Evolutionary conservation across 2,329 filamentous ascomycete genomes (phyloP), one percentile per base, ranked within the genome.

Genomic region (Aphanoascus verrucosus): DNA sequence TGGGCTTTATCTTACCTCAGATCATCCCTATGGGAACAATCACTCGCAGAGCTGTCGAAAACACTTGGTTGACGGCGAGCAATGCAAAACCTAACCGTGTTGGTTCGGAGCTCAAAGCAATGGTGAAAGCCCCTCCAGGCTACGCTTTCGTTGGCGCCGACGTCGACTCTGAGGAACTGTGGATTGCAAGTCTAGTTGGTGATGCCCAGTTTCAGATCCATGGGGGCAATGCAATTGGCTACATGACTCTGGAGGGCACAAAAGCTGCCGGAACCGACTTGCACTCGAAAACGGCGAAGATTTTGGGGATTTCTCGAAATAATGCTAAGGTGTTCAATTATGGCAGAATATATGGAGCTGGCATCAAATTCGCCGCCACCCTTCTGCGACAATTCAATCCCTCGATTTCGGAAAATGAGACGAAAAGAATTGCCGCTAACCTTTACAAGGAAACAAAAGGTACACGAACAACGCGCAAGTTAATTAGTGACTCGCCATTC

Each of bases 271-370:
- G 91, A 3, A 98, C 91, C 0, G 91, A 98, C 68, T 72, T 97
- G 53, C 91, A 98, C 69, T 96, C 90, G 5, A 86, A 91, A 32
- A 98, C 93, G 28, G 94, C 93, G 1, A 78, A 79, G 5, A 98
- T 98, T 54, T 71, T 98, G 1, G 91, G 90, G 5, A 98, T 98
- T 57, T 94, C 88, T 1, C 81, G 93, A 57, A 96, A 96, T 63
- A 83, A 96, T 63, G 93, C 93, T 55, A 98, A 98, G 66, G 82
- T 98, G 0, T 98, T 98, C 76, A 98, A 98, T 67, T 98, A 98
- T 62, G 94, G 94, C 6, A 87, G 94, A 40, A 98, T 98, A 47
- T 98, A 98, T 64, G 94, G 93, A n/a, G 94, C 93, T 3, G 94
- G 93, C 0, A 74, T 97, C 49, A 94, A 89, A 61, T 98, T 98